Conservation (phyloP, 2,329 filamentous ascomycete species). For the Pleomassaria siparia region DNA sequence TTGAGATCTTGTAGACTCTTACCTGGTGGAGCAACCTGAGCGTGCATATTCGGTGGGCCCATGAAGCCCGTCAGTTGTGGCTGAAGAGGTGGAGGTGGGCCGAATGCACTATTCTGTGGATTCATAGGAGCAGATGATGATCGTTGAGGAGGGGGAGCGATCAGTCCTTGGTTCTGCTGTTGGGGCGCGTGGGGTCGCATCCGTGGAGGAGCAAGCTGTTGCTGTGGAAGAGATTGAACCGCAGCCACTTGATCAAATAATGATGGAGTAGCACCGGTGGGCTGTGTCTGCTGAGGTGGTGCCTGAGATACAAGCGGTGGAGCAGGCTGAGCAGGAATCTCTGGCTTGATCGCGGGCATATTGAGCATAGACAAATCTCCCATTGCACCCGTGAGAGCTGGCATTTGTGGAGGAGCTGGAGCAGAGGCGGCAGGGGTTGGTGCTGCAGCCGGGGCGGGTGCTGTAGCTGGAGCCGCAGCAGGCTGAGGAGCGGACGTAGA, state of each 20-base stretch:
- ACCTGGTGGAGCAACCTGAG: slow-evolving; percentile 68
- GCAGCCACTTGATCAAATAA: slow-evolving; percentile 41
- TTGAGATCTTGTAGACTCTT: slow-evolving; percentile 75
- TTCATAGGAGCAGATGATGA: slow-evolving; percentile 87
- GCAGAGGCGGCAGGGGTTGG: slow-evolving; percentile 3
- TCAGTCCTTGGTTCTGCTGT: slow-evolving; percentile 60
- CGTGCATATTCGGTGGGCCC: slow-evolving; percentile 53
- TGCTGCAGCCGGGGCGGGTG: slow-evolving; percentile 16
- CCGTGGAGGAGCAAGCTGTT: slow-evolving; percentile 50
- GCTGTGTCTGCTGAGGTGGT: slow-evolving; percentile 36
- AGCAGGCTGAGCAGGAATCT: slow-evolving; percentile 46
- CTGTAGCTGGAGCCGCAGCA: slow-evolving; percentile 38
- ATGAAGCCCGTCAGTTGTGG: slow-evolving; percentile 78
- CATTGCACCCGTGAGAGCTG: slow-evolving; percentile 64
- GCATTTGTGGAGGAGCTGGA: slow-evolving; percentile 19
- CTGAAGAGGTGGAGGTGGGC: slow-evolving; percentile 70
- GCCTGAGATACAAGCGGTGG: slow-evolving; percentile 48
- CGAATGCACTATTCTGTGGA: slow-evolving; percentile 66
- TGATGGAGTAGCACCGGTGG: slow-evolving; percentile 49
- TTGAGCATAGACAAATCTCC: slow-evolving; percentile 66
- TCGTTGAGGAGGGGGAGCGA: slow-evolving; percentile 76
- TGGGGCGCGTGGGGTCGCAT: slow-evolving; percentile 74
- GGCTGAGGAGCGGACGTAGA: slow-evolving; percentile 43
- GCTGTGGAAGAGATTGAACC: slow-evolving; percentile 41
- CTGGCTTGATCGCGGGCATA: slow-evolving; percentile 47